A percentile compares a stretch with the other conserved stretches of the same genome.
These are phyloP conservation scores for Globisporangium okanoganense DNA, from an alignment of 352 stramenopile genomes.

Conservation along the genomic window DNA sequence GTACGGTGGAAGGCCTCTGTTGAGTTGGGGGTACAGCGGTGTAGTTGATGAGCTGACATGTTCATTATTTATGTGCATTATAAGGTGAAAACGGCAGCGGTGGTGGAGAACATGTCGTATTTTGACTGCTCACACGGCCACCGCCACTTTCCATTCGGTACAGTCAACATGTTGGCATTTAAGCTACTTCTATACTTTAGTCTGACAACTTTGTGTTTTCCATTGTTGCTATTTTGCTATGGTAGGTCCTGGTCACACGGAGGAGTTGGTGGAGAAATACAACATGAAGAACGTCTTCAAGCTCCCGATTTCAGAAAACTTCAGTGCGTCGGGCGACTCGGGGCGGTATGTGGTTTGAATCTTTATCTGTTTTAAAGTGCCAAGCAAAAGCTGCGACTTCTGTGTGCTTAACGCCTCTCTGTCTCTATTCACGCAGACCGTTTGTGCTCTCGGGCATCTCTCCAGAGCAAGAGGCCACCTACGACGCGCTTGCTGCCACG, in stretches of 20 bases:
- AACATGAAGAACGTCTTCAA: constrained; percentile 85
- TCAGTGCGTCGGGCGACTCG: constrained; percentile 68
- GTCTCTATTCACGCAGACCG: constrained; percentile 33
- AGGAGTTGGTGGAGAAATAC: constrained; percentile 77
- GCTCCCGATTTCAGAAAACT: constrained; percentile 72
- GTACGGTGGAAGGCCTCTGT: constrained; percentile 13
- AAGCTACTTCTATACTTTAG: too few species aligned
- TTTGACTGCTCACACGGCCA: constrained; percentile 89
- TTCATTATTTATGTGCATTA: neutral
- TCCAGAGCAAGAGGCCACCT: constrained; percentile 61
- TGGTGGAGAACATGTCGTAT: constrained; percentile 99
- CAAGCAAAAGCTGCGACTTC: too few species aligned
- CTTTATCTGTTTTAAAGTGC: too few species aligned
- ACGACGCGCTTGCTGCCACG: constrained; percentile 61
- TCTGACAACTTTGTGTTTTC: neutral
- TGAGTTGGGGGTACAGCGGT: neutral
- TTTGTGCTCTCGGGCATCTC: constrained; percentile 73
- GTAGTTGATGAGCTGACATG: neutral
- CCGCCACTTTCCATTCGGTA: constrained; percentile 86
- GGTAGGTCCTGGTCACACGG: constrained; percentile 62
- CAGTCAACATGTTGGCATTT: too few species aligned
- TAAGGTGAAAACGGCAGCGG: constrained; percentile 92
- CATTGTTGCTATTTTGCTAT: neutral
- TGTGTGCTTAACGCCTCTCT: constrained; percentile 1
- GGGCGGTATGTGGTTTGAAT: constrained; percentile 37